Evolutionary conservation across 169 alveolate species (phyloP), one percentile per base, ranked within the genome.

Genomic region (Plasmodium billcollinsi): DNA sequence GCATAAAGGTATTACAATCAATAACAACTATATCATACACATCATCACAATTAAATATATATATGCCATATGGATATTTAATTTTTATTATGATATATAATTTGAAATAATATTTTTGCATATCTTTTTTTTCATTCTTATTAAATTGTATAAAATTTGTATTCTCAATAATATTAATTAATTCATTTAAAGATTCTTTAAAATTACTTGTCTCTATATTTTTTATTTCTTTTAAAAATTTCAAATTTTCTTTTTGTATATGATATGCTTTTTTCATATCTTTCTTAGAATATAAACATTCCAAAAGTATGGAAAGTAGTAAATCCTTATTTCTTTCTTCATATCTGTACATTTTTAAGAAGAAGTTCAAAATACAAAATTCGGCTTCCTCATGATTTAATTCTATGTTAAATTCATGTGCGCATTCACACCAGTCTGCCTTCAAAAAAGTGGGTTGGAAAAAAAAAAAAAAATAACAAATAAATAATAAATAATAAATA

Each of bases 371-470:
- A 78, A 78, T 78, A 43, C 89, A 78, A 18, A 78, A 78, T 26
- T 66, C 78, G 7, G 67, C 78, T 66, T 78, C 89, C 65, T 78
- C 70, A 9, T 20, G 52, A 9, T 69, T 78, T 61, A 78, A 50
- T 24, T 78, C 89, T 24, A 78, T 33, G 71, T 78, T 76, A 21
- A 78, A 33, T 66, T 78, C 89, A 11, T 78, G 78, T 15, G 78
- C 78, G 20, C 89, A 78, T 39, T 78, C 89, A 20, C 76, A 78
- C 89, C 89, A 78, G 76, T 78, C 89, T n/a, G 89, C 89, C 89
- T 78, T 12, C 11, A 33, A 33, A 29, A 33, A 14, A 74, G 74
- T 15, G 65, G 6, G 61, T 20, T 14, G 62, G 14, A 5, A 54
- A 54, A 47, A 49, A 21, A 43, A 29, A 62, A 49, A 24, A 5